Conservation (phyloP, 2,329 filamentous ascomycete species). For the Arthrobotrys sinensis region DNA sequence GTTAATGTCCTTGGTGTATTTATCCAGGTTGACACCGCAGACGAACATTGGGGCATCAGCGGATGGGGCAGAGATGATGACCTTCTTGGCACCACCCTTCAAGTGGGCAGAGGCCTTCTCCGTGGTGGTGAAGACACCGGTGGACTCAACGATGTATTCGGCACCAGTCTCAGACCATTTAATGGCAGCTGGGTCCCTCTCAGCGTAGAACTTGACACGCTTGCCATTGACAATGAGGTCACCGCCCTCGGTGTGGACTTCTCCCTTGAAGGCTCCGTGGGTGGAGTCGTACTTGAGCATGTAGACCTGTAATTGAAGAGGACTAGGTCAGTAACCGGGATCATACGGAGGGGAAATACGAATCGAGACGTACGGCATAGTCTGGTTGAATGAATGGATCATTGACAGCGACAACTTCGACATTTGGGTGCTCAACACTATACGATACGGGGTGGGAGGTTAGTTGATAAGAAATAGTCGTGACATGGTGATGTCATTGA, state of each 20-base stretch:
- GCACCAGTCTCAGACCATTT: conserved; percentile 90
- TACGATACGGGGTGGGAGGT: conserved; percentile 38
- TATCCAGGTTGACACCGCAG: conserved; percentile 97
- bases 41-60: conserved; percentile 99
- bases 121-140: conserved; percentile 98
- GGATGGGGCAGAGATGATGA: conserved; percentile 82
- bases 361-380: conserved; percentile 85
- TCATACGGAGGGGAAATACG: not conserved
- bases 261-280: conserved; percentile 97
- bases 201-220: conserved; percentile 92
- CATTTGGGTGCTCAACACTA: conserved; percentile 85
- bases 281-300: conserved; percentile 99
- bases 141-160: conserved; percentile 96
- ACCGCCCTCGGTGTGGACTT: conserved; percentile 78
- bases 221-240: conserved; percentile 90
- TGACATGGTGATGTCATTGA: conserved; percentile 64
- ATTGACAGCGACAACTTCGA: conserved; percentile 97
- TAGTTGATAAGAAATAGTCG: not conserved
- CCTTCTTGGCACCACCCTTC: conserved; percentile 98
- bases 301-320: conserved; percentile 78
- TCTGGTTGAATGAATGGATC: conserved; percentile 98
- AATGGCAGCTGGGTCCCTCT: conserved; percentile 90
- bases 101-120: conserved; percentile 96
- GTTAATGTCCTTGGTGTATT: conserved; percentile 89
- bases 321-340: not conserved